Base-by-base conservation (phyloP, 2,329 filamentous ascomycete species). In the Podosphaera xanthii region DNA sequence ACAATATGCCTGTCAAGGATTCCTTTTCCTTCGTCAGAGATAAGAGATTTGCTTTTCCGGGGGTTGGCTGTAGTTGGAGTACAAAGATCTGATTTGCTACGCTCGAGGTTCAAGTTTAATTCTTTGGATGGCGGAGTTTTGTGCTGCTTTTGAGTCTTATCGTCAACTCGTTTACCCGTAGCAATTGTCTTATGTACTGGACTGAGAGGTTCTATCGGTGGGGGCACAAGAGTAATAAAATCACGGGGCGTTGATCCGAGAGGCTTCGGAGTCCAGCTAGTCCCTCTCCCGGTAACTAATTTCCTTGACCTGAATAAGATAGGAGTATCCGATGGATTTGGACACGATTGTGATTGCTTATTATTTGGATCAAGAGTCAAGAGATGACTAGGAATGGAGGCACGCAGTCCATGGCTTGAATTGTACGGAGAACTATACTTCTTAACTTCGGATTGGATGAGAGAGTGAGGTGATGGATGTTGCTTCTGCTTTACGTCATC, bases 181-280 rank as follows among this genome's bases (percentile, higher is more conserved):
- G 71, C 67, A 40, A 71, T 68, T 55, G 71, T 67, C 36, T 69
- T 70, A 50, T 70, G 67, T 1, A 77, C 72, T 2, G 80, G 81
- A 62, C 80, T 83, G 3, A 82, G 71, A 0, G 79, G 79, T 63
- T 84, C 81, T 60, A 72, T 76, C 2, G 74, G 73, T 2, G 81
- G 81, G 60, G 77, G 78, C 12, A 61, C 40, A 73, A 72, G 14
- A 72, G 68, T 54, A 75, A 73, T 56, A 70, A 72, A 54, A 70
- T 67, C 10, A 66, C 68, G 35, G 64, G 81, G 81, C 1, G 81
- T 84, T 3, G 79, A 79, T 3, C 78, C 77, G 0, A 78, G 80
- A 5, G 77, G 75, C 4, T 72, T 74, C 14, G 76, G 71, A 2
- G 73, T 77, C 80, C 81, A 84, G 65, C 76, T 77, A 0, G 81